These are phyloP conservation scores for Polygonum aviculare DNA, from an alignment of 148 eudicot genomes.

Conservation along the genomic window DNA sequence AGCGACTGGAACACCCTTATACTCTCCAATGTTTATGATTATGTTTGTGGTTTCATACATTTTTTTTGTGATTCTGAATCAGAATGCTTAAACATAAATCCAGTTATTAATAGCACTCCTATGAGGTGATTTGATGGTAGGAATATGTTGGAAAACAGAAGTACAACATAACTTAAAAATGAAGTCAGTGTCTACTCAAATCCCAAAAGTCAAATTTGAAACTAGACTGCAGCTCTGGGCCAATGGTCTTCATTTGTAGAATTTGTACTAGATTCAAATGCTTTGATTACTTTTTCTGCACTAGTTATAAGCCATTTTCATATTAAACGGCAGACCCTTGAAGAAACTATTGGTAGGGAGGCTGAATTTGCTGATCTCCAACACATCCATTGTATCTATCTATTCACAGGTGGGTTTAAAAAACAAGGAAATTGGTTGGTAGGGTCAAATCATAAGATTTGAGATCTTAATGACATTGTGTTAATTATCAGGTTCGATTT, in stretches of 20 bases:
- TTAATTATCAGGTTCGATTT: not conserved
- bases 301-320: not conserved
- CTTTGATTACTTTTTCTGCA: not conserved
- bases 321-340: not conserved
- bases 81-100: not conserved
- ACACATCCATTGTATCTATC: not conserved
- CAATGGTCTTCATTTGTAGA: not conserved
- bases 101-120: not conserved
- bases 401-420: not conserved
- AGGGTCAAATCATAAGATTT: not conserved
- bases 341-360: not conserved
- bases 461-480: not conserved
- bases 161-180: too few species aligned
- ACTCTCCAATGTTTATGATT: not conserved
- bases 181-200: too few species aligned
- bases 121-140: not conserved
- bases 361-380: not conserved
- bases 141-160: too few species aligned
- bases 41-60: not conserved
- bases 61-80: not conserved
- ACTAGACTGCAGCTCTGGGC: not conserved
- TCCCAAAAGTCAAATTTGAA: not conserved
- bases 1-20: not conserved
- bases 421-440: not conserved
- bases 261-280: not conserved